These are phyloP conservation scores for Pleomassaria siparia DNA, from an alignment of 2,329 filamentous ascomycete species.

Conservation along the genomic window DNA sequence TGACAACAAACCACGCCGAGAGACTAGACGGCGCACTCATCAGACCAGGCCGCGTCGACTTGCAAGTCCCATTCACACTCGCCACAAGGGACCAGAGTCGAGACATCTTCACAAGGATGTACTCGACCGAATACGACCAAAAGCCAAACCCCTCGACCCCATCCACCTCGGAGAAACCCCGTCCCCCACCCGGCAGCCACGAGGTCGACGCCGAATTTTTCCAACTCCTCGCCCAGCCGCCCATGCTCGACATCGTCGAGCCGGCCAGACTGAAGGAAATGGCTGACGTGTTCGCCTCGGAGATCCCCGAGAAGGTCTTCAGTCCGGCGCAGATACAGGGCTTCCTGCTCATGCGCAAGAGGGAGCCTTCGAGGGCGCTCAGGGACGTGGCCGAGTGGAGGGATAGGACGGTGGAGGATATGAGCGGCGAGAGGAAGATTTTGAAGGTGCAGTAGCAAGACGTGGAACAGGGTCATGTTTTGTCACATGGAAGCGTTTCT, in stretches of 20 bases:
- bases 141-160: neutral
- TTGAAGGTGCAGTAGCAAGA: conserved; percentile 4
- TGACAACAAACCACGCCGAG: conserved; percentile 79
- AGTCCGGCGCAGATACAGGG: conserved; percentile 58
- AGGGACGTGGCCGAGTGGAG: conserved; percentile 48
- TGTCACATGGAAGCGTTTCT: neutral
- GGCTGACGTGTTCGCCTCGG: conserved; percentile 48
- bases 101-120: conserved; percentile 49
- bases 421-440: conserved; percentile 22
- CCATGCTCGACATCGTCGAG: conserved; percentile 16
- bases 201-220: conserved; percentile 8
- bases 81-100: conserved; percentile 45
- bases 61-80: conserved; percentile 62
- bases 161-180: neutral
- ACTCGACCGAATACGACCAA: conserved; percentile 18
- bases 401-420: conserved; percentile 35
- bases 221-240: conserved; percentile 9
- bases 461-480: neutral
- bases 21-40: conserved; percentile 73
- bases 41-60: conserved; percentile 70
- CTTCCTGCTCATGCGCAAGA: conserved; percentile 54
- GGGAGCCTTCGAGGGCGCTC: conserved; percentile 50
- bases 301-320: conserved; percentile 51
- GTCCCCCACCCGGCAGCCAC: neutral
- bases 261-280: conserved; percentile 41